Evolutionary conservation across 2,329 filamentous ascomycete species (phyloP), one percentile per base, ranked within the genome.

Genomic region (Beauveria sp.): DNA sequence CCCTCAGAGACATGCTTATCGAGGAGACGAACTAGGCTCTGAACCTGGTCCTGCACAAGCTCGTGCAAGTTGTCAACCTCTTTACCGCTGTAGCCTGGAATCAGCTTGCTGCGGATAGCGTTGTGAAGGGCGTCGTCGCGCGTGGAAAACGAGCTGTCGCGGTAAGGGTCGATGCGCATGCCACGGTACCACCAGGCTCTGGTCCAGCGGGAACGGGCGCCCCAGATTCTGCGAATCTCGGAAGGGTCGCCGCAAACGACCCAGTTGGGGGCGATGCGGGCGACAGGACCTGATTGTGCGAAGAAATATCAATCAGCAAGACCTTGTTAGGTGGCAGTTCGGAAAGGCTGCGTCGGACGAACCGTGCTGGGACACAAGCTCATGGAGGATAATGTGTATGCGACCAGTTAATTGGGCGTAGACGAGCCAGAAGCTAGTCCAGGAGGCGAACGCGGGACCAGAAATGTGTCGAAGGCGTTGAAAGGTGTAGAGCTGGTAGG

Each of bases 91-190:
- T 68, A 68, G 12, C 65, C 67, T 2, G 63, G 56, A 0, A 62
- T 54, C 12, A 74, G 55, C 75, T 76, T 62, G 67, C 69, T 65
- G 75, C 81, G 65, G n/a, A 68, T 61, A 2, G 56, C 46, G 8
- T 67, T 66, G 67, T 84, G 83, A 22, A 73, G 70, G 18, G 71
- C 71, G 60, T 79, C 78, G 64, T 85, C 75, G 34, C 76, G 74
- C 34, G 78, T 75, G 3, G 78, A 80, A 61, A 84, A 76, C 20
- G 81, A 74, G 65, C 79, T 82, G 68, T 84, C 77, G 20, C 75
- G 73, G 46, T 77, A 72, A 0, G 80, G 78, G 63, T 84, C 78
- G 63, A 86, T 72, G 14, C 77, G 75, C 63, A 83, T 72, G 2
- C 75, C 77, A 60, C 79, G 75, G 66, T 82, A 82, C 76, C 77